Evolutionary conservation across 169 alveolate genomes (phyloP), one percentile per base, ranked within the genome.

Genomic region (Cryptosporidium sp.): DNA sequence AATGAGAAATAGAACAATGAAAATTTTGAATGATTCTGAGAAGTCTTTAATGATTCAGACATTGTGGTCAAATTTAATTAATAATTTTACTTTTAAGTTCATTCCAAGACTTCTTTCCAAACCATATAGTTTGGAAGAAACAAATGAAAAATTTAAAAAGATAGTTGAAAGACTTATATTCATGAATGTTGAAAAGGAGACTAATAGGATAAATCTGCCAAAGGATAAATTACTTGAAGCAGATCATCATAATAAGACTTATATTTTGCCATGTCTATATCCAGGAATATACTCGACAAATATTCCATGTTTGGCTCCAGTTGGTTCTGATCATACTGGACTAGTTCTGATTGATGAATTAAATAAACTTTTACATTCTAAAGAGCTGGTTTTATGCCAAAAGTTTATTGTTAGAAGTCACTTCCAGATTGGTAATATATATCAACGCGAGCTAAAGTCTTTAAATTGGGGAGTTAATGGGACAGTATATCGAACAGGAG

Each of bases 81-180:
- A 95, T 91, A 96, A 96, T 91, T 85, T 93, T 89, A 87, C 92
- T 45, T 45, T 80, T 65, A 92, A 92, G 1, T 96, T 96, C 62
- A 92, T 95, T 29, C 97, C 98, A 12, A 85, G 93, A 61, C 71
- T 96, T 7, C 70, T 68, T 1, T 70, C 69, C n/a, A 96, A 94
- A 84, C 94, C 93, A 14, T 87, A 94, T 85, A 92, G 68, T 39
- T 84, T 85, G 60, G 85, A 73, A 26, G 44, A 75, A 45, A 68
- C 92, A 80, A 69, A 85, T 23, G 61, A 87, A 80, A 86, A 85
- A 67, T 70, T 85, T 26, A 84, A 85, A 85, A 69, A 70, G 26
- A 21, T 85, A 37, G 67, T 85, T 31, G 73, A 62, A 48, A 80
- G 75, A 45, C 75, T 85, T 29, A 45, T 48, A 21, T n/a, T 52